Evolutionary conservation across 768 basidiomycete species (phyloP), one percentile per base, ranked within the genome.

Genomic region (Hydnum rufescens): DNA sequence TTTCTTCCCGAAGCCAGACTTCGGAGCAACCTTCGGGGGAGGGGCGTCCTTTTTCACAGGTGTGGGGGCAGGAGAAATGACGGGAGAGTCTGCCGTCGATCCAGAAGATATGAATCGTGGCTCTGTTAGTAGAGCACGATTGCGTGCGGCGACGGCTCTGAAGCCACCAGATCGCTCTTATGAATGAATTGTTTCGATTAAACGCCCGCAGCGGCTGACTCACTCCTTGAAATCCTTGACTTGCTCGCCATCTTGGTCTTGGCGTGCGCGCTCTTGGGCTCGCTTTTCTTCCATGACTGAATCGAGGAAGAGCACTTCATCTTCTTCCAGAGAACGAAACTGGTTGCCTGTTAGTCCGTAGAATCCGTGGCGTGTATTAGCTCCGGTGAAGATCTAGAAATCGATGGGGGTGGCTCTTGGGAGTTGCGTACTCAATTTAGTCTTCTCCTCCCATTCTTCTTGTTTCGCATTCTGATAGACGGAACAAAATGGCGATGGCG

Each of bases 401-500:
- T 30, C 23, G 55, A 31, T 23, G 26, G 39, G 23, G 18, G 5
- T 52, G 18, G n/a, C 36, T 22, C 8, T 18, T 18, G 22, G 18
- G 5, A n/a, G 26, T 18, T n/a, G 55, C 61, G 25, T 53, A 66
- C 65, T 72, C 66, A 89, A 74, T 63, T 86, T 87, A 55, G 77
- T 84, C 63, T 82, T 82, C 64, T 86, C 82, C 62, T 89, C 86
- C 82, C 84, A 89, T 75, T 89, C 83, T 64, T 89, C 86, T 66
- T 89, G 84, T 64, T 88, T 87, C 57, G 83, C 84, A 60, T 79
- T 76, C 83, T 86, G 59, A 18, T 56, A 57, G 8, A 16, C 22
- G 30, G 19, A 48, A 49, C 32, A 52, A 51, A 52, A 42, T 31
- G 49, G 29, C 46, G n/a, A n/a, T n/a, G n/a, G n/a, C n/a, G n/a